Base-by-base conservation (phyloP, 208 protist genomes). In the Wallacemonas sp. region DNA sequence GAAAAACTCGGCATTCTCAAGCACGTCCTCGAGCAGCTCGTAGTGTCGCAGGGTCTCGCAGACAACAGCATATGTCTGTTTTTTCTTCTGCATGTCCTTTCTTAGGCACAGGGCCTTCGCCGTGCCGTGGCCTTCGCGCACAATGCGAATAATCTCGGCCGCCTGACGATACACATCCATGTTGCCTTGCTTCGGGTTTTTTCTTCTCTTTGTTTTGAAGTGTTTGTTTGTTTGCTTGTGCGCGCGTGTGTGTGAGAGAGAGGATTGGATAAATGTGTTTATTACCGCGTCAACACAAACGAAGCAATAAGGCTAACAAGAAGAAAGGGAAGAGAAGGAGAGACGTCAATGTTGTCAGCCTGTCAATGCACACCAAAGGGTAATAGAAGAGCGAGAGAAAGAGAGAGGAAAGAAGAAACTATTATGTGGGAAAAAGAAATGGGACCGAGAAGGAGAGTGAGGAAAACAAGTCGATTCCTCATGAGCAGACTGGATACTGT, bases 41-140 rank as follows among this genome's bases (percentile, higher is more conserved):
- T 91, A 93, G 70, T 95, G 80, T 8, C 87, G 79, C 36, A 96
- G 72, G 21, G 93, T 97, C 66, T 96, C 90, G 60, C 87, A 94
- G 2, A 94, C 90, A 0, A 97, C 84, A n/a, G 93, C 93, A 70
- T 96, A 97, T 0, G 93, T 97, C 59, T 94, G 88, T 61, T 85
- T 88, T 70, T 97, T 97, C 71, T 96, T 97, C 49, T 97, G 90
- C 79, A 97, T 86, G 30, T 96, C 88, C 74, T 94, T 96, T n/a
- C 86, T 76, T 3, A 97, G 77, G 34, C 88, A 96, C n/a, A 97
- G 79, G 14, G 84, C 85, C 79, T 96, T 97, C 1, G 87, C 84
- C 4, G 89, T 94, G 26, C 90, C 93, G 17, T 84, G 82, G 53
- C 85, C 86, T 15, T 77, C 78, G 26, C 86, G 82, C 19, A 93